Conservation (phyloP, 805 yeast species). For the Saccharomycopsis vini region DNA sequence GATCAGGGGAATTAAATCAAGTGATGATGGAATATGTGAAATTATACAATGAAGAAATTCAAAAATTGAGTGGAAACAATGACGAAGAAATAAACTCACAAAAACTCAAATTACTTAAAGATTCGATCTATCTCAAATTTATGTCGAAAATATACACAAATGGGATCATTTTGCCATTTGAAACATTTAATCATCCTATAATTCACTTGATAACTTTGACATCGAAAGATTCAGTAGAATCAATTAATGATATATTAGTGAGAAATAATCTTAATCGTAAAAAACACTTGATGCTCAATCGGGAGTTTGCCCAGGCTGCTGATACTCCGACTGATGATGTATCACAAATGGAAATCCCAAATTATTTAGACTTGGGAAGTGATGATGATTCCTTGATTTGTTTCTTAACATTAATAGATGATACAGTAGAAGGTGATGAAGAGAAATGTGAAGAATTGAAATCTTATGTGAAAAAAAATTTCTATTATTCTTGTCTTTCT, state of each 20-base stretch:
- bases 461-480: slow-evolving; percentile 13
- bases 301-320: neutral
- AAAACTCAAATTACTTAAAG: slow-evolving; percentile 1
- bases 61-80: neutral
- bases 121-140: slow-evolving; percentile 9
- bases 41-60: slow-evolving; percentile 4
- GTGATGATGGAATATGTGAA: slow-evolving; percentile 8
- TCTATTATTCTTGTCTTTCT: slow-evolving; percentile 17
- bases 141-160: slow-evolving; percentile 8
- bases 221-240: slow-evolving; percentile 5
- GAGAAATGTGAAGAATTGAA: slow-evolving; percentile 14
- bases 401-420: slow-evolving; percentile 12
- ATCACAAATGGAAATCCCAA: slow-evolving; percentile 9
- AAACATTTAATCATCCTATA: slow-evolving; percentile 19
- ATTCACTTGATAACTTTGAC: slow-evolving; percentile 14
- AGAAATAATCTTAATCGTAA: slow-evolving; percentile 13
- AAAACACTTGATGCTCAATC: slow-evolving; percentile 12
- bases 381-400: slow-evolving; percentile 20
- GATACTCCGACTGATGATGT: slow-evolving; percentile 2
- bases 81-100: neutral
- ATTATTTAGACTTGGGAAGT: slow-evolving; percentile 12
- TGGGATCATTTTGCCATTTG: slow-evolving; percentile 16
- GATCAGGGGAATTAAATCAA: slow-evolving; percentile 4
- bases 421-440: slow-evolving; percentile 5
- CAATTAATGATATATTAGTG: slow-evolving; percentile 9